Percentiles rank a stretch among this genome's conserved stretches.
These are phyloP conservation scores for Paramecium pentaurelia DNA, from an alignment of 73 alveolate species.

Conservation along the genomic window DNA sequence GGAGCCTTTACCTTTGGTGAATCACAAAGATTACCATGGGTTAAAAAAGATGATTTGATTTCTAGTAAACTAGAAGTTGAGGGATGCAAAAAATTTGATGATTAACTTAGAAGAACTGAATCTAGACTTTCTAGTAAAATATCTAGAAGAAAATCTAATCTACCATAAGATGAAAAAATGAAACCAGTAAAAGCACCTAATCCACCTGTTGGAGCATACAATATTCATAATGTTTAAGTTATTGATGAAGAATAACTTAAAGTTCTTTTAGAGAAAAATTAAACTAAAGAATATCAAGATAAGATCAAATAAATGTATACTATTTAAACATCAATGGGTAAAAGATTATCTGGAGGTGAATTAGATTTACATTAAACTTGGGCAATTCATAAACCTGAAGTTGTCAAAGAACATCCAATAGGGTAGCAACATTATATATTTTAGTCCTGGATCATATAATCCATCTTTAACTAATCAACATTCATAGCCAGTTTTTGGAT, in stretches of 20 bases:
- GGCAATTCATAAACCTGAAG: not conserved
- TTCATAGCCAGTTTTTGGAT: not conserved
- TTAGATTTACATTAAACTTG: not conserved
- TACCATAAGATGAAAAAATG: conserved; percentile 29
- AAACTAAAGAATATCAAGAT: not conserved
- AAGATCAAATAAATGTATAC: not conserved
- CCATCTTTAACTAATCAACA: not conserved
- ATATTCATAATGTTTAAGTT: conserved; percentile 22
- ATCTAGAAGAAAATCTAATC: not conserved
- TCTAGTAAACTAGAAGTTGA: not conserved
- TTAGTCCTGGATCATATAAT: conserved; percentile 9
- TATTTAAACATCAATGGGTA: conserved; percentile 34
- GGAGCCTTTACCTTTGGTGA: conserved; percentile 37
- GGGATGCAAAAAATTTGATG: not conserved
- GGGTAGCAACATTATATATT: not conserved
- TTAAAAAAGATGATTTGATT: not conserved
- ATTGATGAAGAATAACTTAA: conserved; percentile 12
- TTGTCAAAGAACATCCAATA: conserved; percentile 12
- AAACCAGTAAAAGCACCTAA: not conserved
- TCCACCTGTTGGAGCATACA: conserved; percentile 45
- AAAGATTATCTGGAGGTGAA: not conserved
- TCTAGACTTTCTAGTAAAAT: not conserved
- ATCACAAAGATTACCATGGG: conserved; percentile 28
- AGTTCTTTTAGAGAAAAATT: not conserved
- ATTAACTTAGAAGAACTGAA: not conserved